Percentiles rank a stretch among this genome's conserved stretches.
Conservation (phyloP, 2,329 filamentous ascomycete genomes). For the Rutstroemia sp. region DNA sequence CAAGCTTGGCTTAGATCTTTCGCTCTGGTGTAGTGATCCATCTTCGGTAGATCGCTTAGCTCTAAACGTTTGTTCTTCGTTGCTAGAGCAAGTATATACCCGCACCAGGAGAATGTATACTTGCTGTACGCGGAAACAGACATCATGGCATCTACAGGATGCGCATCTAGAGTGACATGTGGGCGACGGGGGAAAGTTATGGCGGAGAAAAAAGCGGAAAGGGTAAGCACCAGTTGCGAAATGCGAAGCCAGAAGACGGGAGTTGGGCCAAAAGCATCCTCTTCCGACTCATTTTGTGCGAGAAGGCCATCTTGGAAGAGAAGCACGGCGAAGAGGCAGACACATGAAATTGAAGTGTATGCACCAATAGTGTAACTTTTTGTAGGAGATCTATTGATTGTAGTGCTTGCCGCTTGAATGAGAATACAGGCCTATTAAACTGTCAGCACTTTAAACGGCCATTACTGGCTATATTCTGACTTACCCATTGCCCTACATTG, state of each 20-base stretch:
- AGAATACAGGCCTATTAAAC: conserved; percentile 40
- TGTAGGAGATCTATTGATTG: conserved; percentile 42
- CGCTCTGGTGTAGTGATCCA: conserved; percentile 47
- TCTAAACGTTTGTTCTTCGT: conserved; percentile 52
- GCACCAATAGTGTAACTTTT: conserved; percentile 46
- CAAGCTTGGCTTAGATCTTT: conserved; percentile 44
- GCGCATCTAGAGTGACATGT: conserved; percentile 51
- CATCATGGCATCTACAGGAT: conserved; percentile 54
- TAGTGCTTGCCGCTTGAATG: conserved; percentile 44
- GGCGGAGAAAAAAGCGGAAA: conserved; percentile 41
- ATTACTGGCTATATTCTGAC: conserved; percentile 31
- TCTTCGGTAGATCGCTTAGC: conserved; percentile 52
- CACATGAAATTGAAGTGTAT: conserved; percentile 41
- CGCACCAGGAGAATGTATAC: conserved; percentile 60
- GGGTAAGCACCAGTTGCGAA: conserved; percentile 37
- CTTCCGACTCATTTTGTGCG: conserved; percentile 20
- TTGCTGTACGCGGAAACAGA: conserved; percentile 53
- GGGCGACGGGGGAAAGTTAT: conserved; percentile 59
- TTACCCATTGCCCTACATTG: conserved; percentile 54
- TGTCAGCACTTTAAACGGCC: conserved; percentile 12
- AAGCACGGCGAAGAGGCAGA: conserved; percentile 37
- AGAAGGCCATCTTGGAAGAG: conserved; percentile 39
- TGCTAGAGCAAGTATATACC: conserved; percentile 45
- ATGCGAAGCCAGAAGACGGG: conserved; percentile 39
- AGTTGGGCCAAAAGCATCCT: conserved; percentile 10